Conservation (phyloP, 257 asterid species). For the Solanum commersonii region DNA sequence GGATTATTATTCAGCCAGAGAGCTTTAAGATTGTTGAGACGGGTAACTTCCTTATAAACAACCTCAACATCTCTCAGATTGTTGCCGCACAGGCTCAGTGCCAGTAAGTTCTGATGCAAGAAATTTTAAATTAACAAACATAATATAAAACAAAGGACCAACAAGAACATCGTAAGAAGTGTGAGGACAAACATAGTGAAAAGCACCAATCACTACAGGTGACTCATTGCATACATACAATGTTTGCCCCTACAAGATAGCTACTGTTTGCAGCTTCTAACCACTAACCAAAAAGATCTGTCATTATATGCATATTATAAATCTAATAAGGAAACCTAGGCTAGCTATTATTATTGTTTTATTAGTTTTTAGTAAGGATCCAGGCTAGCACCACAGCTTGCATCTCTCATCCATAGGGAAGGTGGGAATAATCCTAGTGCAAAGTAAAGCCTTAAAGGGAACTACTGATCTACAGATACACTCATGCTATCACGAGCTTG, state of each 20-base stretch:
- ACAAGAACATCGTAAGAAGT: not conserved
- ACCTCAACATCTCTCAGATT: constrained; percentile 48
- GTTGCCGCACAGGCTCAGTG: constrained; percentile 73
- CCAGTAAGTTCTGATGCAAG: constrained; percentile 53
- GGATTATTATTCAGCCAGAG: constrained; percentile 88
- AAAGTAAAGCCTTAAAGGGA: not conserved
- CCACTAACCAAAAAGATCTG: not conserved
- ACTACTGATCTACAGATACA: not conserved
- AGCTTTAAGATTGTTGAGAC: constrained; percentile 69
- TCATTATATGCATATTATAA: not conserved
- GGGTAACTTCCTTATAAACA: constrained; percentile 40
- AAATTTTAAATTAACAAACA: not conserved
- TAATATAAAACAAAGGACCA: not conserved
- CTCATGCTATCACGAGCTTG: not conserved
- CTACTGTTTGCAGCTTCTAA: not conserved
- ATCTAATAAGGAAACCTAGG: not conserved
- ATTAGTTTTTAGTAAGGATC: not conserved
- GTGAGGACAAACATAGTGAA: not conserved
- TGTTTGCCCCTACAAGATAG: not conserved
- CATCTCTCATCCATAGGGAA: not conserved
- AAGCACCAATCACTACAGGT: not conserved
- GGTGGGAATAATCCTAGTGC: not conserved
- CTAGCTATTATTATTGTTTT: not conserved
- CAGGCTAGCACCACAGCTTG: not conserved
- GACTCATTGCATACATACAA: not conserved